These are phyloP conservation scores for Phytopythium aichiense DNA, from an alignment of 352 stramenopile genomes.

Conservation along the genomic window DNA sequence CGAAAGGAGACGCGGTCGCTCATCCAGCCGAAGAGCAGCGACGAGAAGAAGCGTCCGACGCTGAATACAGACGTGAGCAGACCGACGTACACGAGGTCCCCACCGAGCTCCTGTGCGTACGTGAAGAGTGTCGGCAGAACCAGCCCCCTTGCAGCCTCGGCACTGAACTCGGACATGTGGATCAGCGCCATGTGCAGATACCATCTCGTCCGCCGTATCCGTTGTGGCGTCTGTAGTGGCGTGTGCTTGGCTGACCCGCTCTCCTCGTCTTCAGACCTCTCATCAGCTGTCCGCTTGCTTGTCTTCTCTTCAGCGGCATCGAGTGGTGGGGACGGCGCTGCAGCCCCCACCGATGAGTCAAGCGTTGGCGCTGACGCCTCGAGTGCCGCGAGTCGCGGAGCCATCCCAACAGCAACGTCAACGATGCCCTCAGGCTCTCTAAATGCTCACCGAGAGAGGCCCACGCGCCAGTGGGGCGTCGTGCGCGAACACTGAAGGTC, in stretches of 20 bases:
- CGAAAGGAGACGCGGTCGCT: slow-evolving; percentile 59
- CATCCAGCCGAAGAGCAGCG: slow-evolving; percentile 56
- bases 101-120: slow-evolving; percentile 53
- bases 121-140: slow-evolving; percentile 67
- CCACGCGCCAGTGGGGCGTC: neutral
- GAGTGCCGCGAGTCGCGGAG: neutral
- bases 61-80: slow-evolving; percentile 65
- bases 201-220: slow-evolving; percentile 25
- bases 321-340: neutral
- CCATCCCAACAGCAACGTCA: neutral
- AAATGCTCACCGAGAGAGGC: neutral
- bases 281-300: neutral
- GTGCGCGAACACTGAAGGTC: neutral
- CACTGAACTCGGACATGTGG: slow-evolving; percentile 49
- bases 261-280: neutral
- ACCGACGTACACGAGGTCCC: slow-evolving; percentile 48
- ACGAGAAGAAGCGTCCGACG: slow-evolving; percentile 54
- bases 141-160: slow-evolving; percentile 53
- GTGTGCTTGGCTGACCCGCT: neutral
- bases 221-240: neutral
- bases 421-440: neutral
- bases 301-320: neutral
- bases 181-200: slow-evolving; percentile 59
- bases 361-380: neutral
- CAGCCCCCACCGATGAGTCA: too few species aligned